A percentile compares a stretch with the other conserved stretches of the same genome.
Evolutionary conservation across 306 rosid genomes (phyloP).

Genomic region (Dryas alaskensis): DNA sequence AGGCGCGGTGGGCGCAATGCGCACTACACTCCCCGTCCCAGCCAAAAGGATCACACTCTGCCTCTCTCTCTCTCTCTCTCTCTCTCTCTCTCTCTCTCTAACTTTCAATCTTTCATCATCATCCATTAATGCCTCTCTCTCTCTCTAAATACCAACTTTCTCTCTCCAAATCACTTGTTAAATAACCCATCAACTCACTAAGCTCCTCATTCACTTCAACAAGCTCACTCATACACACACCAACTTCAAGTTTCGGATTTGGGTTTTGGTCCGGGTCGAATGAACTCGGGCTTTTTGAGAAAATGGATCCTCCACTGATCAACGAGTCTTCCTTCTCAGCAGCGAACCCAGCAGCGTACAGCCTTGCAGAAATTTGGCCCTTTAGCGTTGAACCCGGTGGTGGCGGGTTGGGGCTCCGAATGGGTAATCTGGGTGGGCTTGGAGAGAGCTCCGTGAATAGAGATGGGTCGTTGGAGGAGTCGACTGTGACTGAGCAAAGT

Average conservation of each 20-base stretch:
- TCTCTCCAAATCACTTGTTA: slow-evolving; percentile 21
- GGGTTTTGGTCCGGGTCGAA: slow-evolving; percentile 16
- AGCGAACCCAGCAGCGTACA: slow-evolving; percentile 63
- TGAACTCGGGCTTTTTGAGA: slow-evolving; percentile 20
- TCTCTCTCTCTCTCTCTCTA: neutral
- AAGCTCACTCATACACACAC: neutral
- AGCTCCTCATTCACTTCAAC: neutral
- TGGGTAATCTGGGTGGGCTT: slow-evolving; percentile 35
- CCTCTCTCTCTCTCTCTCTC: neutral
- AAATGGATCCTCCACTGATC: slow-evolving; percentile 76
- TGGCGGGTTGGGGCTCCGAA: slow-evolving; percentile 49
- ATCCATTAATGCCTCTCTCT: neutral
- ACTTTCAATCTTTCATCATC: neutral
- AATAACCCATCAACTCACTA: slow-evolving; percentile 23
- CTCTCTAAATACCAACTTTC: slow-evolving; percentile 22
- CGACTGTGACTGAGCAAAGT: slow-evolving; percentile 64
- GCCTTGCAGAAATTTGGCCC: slow-evolving; percentile 87
- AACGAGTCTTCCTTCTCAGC: slow-evolving; percentile 76
- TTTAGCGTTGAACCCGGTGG: slow-evolving; percentile 28
- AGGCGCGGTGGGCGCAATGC: slow-evolving; percentile 26
- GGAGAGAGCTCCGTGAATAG: slow-evolving; percentile 40
- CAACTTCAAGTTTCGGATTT: neutral
- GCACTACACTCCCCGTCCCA: slow-evolving; percentile 14
- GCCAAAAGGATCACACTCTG: slow-evolving; percentile 16
- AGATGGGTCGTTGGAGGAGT: slow-evolving; percentile 61